Base-by-base conservation (phyloP, 202 grass and related monocot genomes). In the Hordeum pubiflorum region DNA sequence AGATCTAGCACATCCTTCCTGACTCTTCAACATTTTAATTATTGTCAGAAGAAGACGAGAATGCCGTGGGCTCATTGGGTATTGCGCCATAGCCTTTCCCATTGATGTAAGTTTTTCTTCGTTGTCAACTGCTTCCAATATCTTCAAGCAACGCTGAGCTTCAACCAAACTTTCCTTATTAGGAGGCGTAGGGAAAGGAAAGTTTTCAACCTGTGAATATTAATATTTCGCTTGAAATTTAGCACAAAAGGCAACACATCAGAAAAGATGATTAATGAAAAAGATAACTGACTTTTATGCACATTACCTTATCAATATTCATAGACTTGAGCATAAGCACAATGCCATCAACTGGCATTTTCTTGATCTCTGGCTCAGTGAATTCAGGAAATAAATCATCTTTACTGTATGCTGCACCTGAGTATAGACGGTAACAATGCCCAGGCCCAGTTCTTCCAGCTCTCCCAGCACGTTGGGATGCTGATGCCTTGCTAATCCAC, bases 401-500 rank as follows among this genome's bases (percentile, higher is more conserved):
- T 91, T 99, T 99, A 77, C 92, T 80, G 40, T 86, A 99, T 80
- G 96, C 96, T 78, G 86, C 92, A 86, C 88, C 88, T 38, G 96
- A 95, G 78, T 95, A 99, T 18, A 99, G 84, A 64, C 89, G 83
- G 76, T 95, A 99, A 80, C 96, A 99, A 75, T 99, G 96, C 21
- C 96, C 96, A 78, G 96, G 96, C 33, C 86, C 92, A 69, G 87
- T 90, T 91, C 96, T 90, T 81, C 96, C 96, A 69, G 96, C 90
- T 86, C 96, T 88, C 75, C 96, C 96, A 58, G 90, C 77, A 79
- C 96, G 88, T 83, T 99, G 96, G 64, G 90, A 88, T 27, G 92
- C 92, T 39, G 92, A 95, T 24, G 92, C 96, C 79, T 99, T 99
- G 90, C 96, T 95, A 90, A 99, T 99, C 96, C 96, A 99, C 55